Percentiles rank a stretch among this genome's conserved stretches.
These are phyloP conservation scores for Maudiozyma humilis DNA, from an alignment of 1,139 yeast genomes.

Conservation along the genomic window DNA sequence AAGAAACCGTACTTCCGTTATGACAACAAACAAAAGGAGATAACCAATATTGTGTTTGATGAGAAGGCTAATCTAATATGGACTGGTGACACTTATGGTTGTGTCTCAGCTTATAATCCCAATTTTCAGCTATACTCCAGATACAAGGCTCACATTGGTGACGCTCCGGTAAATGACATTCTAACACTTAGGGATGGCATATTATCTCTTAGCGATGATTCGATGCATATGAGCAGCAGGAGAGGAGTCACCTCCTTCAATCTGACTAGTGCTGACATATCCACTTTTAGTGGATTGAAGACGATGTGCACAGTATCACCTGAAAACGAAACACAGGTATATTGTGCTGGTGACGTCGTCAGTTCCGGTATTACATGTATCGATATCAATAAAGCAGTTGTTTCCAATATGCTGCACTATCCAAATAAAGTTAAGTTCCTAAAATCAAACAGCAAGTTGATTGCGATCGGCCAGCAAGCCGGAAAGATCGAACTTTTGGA, in stretches of 20 bases:
- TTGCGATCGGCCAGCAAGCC: slow-evolving; percentile 57
- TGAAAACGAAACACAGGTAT: slow-evolving; percentile 29
- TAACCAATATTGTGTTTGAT: slow-evolving; percentile 46
- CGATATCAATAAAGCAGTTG: slow-evolving; percentile 45
- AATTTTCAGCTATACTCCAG: slow-evolving; percentile 36
- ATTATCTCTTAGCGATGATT: slow-evolving; percentile 45
- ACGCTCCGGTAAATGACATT: slow-evolving; percentile 41
- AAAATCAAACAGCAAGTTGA: slow-evolving; percentile 37
- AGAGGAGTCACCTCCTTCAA: slow-evolving; percentile 45
- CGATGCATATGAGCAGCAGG: slow-evolving; percentile 48
- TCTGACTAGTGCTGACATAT: slow-evolving; percentile 32
- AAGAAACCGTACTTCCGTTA: slow-evolving; percentile 28
- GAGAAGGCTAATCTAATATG: slow-evolving; percentile 65
- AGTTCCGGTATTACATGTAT: slow-evolving; percentile 44
- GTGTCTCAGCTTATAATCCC: slow-evolving; percentile 39
- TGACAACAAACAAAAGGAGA: slow-evolving; percentile 27
- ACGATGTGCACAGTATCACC: slow-evolving; percentile 31
- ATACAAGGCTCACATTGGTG: slow-evolving; percentile 40
- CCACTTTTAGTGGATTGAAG: slow-evolving; percentile 34
- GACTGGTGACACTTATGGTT: slow-evolving; percentile 66
- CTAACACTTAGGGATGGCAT: slow-evolving; percentile 51
- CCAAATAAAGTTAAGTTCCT: slow-evolving; percentile 36
- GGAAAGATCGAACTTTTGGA: slow-evolving; percentile 79
- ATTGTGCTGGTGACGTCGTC: slow-evolving; percentile 40
- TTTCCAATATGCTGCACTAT: slow-evolving; percentile 34